Evolutionary conservation across 768 basidiomycete species (phyloP), one percentile per base, ranked within the genome.

Genomic region (Leucocoprinus leucothites): DNA sequence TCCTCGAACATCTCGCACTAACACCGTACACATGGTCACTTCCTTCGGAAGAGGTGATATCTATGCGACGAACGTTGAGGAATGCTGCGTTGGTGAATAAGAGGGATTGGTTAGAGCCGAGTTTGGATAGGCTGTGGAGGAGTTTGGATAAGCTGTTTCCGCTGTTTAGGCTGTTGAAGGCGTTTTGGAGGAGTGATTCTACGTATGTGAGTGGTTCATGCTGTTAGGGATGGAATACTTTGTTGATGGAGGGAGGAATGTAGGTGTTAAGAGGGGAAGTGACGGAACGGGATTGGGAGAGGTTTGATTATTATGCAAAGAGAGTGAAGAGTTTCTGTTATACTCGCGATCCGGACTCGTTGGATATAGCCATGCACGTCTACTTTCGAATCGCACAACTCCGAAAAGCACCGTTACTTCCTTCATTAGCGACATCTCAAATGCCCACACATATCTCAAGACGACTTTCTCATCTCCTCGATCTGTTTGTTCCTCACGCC

Each of bases 331-430:
- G 53, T 51, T 69, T 69, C 49, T 64, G 58, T 25, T 69, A 69
- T 48, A 65, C 62, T 4, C 57, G 67, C 36, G 67, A 69, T 40
- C 67, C 67, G 7, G 65, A 63, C 18, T 53, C 59, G 13, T 59
- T 68, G 22, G 67, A 69, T 49, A 67, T 71, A 21, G 70, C 68
- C 16, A 69, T 69, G 67, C 68, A 71, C 42, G 69, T 69, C 25
- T 71, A 71, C 59, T 69, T 69, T 52, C 61, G 68, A 14, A 62
- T 71, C 6, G 68, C 69, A 1, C 68, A 69, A 42, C 57, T 69
- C 1, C 66, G 65, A 16, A 52, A 57, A 19, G 41, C 57, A n/a
- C 67, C 70, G 0, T 42, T 71, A 0, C 56, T 71, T 2, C 69
- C 68, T 1, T 61, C n/a, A 52, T 18, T 57, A 69, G 6, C 67